Conservation (phyloP, 2,329 filamentous ascomycete genomes). For the Penicillium sp. region DNA sequence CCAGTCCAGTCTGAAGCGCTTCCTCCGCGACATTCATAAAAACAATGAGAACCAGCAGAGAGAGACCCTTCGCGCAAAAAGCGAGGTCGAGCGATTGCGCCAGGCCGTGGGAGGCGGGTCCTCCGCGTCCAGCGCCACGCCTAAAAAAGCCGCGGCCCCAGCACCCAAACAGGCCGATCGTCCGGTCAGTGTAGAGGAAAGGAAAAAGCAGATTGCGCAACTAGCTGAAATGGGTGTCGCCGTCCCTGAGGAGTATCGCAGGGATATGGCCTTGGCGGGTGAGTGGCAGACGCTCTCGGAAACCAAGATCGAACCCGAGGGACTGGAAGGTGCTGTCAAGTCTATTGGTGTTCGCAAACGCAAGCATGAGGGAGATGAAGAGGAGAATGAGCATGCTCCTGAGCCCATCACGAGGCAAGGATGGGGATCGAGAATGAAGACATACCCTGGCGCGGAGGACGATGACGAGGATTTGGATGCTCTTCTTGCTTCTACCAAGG, state of each 20-base stretch:
- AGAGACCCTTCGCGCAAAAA: conserved; percentile 75
- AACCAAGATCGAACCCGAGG: conserved; percentile 38
- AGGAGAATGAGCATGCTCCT: conserved; percentile 28
- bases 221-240: conserved; percentile 81
- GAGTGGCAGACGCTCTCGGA: conserved; percentile 73
- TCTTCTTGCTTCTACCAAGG: conserved; percentile 40
- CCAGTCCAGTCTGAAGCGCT: conserved; percentile 80
- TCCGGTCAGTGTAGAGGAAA: conserved; percentile 57
- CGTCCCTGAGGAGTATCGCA: conserved; percentile 71
- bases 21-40: conserved; percentile 82
- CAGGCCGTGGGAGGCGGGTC: conserved; percentile 59
- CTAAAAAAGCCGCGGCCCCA: conserved; percentile 32
- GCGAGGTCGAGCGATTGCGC: conserved; percentile 81
- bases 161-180: conserved; percentile 30
- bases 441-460: conserved; percentile 39
- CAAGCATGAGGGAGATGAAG: conserved; percentile 43
- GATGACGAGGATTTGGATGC: conserved; percentile 41
- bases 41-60: conserved; percentile 74
- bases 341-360: conserved; percentile 45
- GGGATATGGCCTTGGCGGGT: conserved; percentile 80
- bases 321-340: conserved; percentile 35
- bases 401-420: conserved; percentile 36
- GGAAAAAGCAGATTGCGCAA: conserved; percentile 81
- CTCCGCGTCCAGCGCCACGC: conserved; percentile 20
- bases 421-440: conserved; percentile 43